These are phyloP conservation scores for Apiospora kogelbergensis DNA, from an alignment of 2,329 filamentous ascomycete genomes.

Conservation along the genomic window DNA sequence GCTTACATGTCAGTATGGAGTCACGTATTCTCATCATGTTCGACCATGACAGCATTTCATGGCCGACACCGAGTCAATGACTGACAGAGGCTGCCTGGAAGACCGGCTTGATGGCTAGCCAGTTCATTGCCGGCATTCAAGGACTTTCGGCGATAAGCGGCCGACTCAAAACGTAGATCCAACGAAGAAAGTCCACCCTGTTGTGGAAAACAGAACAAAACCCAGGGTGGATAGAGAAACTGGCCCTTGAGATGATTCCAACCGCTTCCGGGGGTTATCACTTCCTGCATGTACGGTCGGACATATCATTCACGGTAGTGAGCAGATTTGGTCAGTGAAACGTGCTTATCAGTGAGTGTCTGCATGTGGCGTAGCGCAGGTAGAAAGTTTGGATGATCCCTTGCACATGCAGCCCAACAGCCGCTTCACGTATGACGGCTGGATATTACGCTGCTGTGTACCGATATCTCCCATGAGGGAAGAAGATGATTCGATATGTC, in stretches of 20 bases:
- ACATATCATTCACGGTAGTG: not conserved
- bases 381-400: not conserved
- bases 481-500: not conserved
- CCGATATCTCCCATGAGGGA: not conserved
- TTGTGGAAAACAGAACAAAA: not conserved
- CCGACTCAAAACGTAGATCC: too few relatives aligned
- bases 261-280: too few relatives aligned
- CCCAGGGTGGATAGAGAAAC: not conserved
- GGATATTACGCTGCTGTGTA: not conserved
- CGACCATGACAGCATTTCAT: not conserved
- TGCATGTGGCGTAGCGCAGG: not conserved
- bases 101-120: not conserved
- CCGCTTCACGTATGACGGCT: not conserved
- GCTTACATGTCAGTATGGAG: conserved; percentile 3
- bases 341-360: not conserved
- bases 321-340: not conserved
- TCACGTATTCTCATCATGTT: not conserved
- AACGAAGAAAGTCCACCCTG: not conserved
- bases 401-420: not conserved
- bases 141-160: not conserved
- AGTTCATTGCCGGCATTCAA: too few relatives aligned
- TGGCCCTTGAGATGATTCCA: not conserved
- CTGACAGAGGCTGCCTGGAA: not conserved
- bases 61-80: not conserved
- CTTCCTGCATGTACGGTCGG: too few relatives aligned